These are phyloP conservation scores for Trichosanthes truncata DNA, from an alignment of 306 rosid genomes.

Conservation along the genomic window DNA sequence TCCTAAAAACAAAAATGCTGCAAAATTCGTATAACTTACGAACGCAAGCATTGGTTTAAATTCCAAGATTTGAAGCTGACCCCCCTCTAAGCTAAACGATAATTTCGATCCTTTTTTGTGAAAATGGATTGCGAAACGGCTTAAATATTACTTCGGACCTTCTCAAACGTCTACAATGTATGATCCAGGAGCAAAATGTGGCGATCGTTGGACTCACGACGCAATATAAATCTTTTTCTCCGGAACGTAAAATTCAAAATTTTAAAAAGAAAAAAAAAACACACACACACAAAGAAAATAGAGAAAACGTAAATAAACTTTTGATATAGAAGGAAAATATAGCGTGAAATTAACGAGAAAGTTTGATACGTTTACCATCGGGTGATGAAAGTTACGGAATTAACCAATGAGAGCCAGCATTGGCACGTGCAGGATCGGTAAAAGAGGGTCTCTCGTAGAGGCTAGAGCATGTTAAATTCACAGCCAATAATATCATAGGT, in stretches of 20 bases:
- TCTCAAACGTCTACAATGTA: not conserved
- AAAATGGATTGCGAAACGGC: conserved; percentile 3
- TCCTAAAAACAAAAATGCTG: conserved; percentile 6
- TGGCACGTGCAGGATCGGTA: not conserved
- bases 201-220: conserved; percentile 10
- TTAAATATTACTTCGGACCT: not conserved
- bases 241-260: not conserved
- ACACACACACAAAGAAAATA: no score
- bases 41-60: not conserved
- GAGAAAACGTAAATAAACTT: not conserved
- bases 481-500: conserved; percentile 3
- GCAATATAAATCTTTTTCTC: not conserved
- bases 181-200: conserved; percentile 13
- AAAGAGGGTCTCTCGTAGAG: not conserved
- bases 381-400: not conserved
- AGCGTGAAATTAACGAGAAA: conserved; percentile 7
- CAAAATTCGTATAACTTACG: not conserved
- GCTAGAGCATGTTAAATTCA: not conserved
- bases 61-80: conserved; percentile 8
- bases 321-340: not conserved
- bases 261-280: not conserved
- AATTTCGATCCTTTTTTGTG: not conserved
- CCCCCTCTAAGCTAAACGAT: conserved; percentile 3
- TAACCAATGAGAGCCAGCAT: not conserved
- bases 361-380: not conserved